Conservation (phyloP, 2,329 filamentous ascomycete species). For the Grosmannia clavigera region DNA sequence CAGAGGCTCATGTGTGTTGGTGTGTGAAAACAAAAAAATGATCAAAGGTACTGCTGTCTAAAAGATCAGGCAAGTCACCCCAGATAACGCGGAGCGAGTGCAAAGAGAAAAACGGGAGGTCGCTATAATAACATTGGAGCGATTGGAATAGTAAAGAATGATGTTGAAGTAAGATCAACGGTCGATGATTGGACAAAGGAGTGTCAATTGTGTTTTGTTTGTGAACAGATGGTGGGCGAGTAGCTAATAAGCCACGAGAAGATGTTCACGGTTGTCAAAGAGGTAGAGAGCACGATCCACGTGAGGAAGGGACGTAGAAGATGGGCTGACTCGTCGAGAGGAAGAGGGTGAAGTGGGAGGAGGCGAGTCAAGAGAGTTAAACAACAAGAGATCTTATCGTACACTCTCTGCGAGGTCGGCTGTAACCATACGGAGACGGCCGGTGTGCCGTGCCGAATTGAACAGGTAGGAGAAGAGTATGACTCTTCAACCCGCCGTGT, state of each 20-base stretch:
- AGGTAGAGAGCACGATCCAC: slow-evolving; percentile 6
- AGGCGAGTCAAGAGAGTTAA: not conserved
- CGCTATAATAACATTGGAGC: slow-evolving; percentile 32
- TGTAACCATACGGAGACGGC: slow-evolving; percentile 27
- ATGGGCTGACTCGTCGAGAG: not conserved
- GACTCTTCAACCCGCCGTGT: slow-evolving; percentile 31
- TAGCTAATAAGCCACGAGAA: not conserved
- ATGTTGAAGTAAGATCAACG: not conserved
- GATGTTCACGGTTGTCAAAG: not conserved
- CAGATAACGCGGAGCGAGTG: slow-evolving; percentile 10
- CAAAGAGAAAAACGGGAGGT: slow-evolving; percentile 16
- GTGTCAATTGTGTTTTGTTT: not conserved
- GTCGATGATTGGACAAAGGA: not conserved
- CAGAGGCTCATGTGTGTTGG: slow-evolving; percentile 5
- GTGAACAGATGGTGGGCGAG: not conserved
- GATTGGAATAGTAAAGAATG: slow-evolving; percentile 12
- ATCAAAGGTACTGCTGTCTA: slow-evolving; percentile 13
- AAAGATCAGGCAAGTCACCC: slow-evolving; percentile 13
- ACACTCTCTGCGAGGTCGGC: slow-evolving; percentile 9
- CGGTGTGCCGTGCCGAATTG: slow-evolving; percentile 22
- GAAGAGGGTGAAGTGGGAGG: not conserved
- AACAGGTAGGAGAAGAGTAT: slow-evolving; percentile 31
- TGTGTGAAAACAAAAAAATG: slow-evolving; percentile 17
- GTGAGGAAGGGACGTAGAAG: not conserved
- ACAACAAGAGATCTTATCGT: slow-evolving; percentile 14